A percentile compares a stretch with the other conserved stretches of the same genome.
These are phyloP conservation scores for Taxawa tesnikishii DNA, from an alignment of 2,329 filamentous ascomycete species.

Conservation along the genomic window DNA sequence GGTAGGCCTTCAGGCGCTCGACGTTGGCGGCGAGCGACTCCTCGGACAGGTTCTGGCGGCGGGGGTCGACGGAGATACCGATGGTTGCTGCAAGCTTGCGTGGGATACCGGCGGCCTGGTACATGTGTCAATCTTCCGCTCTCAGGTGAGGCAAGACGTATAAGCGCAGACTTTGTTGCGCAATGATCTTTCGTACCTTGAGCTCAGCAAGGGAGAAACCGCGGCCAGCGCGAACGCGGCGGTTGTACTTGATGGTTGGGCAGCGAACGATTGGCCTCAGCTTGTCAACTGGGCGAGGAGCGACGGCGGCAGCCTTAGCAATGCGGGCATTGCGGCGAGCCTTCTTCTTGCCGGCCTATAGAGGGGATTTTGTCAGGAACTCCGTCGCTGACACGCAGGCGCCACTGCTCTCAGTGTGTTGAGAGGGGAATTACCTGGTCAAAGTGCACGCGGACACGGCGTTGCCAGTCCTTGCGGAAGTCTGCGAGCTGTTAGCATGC, in stretches of 20 bases:
- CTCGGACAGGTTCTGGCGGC: conserved; percentile 93
- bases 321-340: conserved; percentile 82
- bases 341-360: conserved; percentile 89
- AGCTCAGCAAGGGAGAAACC: conserved; percentile 96
- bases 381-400: conserved; percentile 29
- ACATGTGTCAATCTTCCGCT: conserved; percentile 7
- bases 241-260: conserved; percentile 97
- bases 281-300: conserved; percentile 94
- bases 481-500: conserved; percentile 42
- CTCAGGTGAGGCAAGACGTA: too few relatives aligned
- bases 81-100: conserved; percentile 90
- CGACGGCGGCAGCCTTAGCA: conserved; percentile 88
- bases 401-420: conserved; percentile 37
- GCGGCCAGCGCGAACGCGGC: conserved; percentile 87
- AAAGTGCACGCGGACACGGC: conserved; percentile 97
- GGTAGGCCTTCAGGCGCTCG: conserved; percentile 95
- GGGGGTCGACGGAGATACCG: conserved; percentile 92
- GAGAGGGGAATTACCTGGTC: conserved; percentile 77
- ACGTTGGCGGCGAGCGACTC: conserved; percentile 93
- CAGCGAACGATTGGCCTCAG: conserved; percentile 93
- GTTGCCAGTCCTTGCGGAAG: conserved; percentile 99
- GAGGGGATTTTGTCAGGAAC: conserved; percentile 21
- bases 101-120: conserved; percentile 84
- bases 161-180: conserved; percentile 11
- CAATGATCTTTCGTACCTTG: conserved; percentile 54